These are phyloP conservation scores for Hypoxylon rickii DNA, from an alignment of 495 filamentous ascomycete genomes.

Conservation along the genomic window DNA sequence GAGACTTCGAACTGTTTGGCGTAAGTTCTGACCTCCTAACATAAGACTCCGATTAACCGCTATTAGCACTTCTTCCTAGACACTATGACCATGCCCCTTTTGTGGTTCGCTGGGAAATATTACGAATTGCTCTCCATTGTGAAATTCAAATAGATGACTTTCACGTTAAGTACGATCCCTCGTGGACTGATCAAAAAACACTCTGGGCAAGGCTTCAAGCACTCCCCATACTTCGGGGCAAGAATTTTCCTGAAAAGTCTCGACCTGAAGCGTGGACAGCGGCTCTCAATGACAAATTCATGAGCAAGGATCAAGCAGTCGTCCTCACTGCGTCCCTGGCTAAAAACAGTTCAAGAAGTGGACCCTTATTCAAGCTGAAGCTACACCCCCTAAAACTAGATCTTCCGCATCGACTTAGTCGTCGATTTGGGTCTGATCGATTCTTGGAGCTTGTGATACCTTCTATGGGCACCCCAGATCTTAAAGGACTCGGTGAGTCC, in stretches of 20 bases:
- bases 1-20: constrained; percentile 36
- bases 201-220: constrained; percentile 44
- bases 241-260: constrained; percentile 47
- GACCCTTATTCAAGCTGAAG: constrained; percentile 43
- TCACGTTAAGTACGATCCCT: constrained; percentile 42
- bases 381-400: constrained; percentile 48
- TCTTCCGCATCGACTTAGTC: constrained; percentile 47
- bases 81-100: constrained; percentile 46
- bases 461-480: constrained; percentile 29
- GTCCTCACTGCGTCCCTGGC: constrained; percentile 43
- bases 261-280: constrained; percentile 43
- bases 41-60: constrained; percentile 10
- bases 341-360: constrained; percentile 36
- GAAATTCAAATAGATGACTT: constrained; percentile 40
- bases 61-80: constrained; percentile 43
- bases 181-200: constrained; percentile 36
- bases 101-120: constrained; percentile 52
- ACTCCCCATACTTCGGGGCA: constrained; percentile 42
- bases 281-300: constrained; percentile 40
- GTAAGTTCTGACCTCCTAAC: constrained; percentile 23
- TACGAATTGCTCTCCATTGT: constrained; percentile 49
- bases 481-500: constrained; percentile 29
- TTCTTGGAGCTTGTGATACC: constrained; percentile 52
- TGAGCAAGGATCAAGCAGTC: constrained; percentile 39
- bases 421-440: constrained; percentile 53